These are phyloP conservation scores for Tephrocybe sp. DNA, from an alignment of 768 basidiomycete species.

Conservation along the genomic window DNA sequence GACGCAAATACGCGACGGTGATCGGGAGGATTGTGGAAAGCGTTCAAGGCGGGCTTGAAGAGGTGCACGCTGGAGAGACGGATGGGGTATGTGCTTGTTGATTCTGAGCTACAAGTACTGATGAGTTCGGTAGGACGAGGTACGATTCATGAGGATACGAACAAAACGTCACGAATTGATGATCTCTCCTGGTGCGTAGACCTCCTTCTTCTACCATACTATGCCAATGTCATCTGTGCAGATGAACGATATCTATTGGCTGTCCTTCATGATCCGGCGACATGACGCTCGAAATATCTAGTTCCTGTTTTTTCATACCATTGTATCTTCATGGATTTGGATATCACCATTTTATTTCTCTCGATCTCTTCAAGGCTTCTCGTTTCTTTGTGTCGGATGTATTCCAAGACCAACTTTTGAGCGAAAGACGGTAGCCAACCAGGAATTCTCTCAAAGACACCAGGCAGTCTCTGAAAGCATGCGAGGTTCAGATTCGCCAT, in stretches of 20 bases:
- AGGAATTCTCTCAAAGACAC: too few species aligned
- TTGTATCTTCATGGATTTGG: slow-evolving; percentile 12
- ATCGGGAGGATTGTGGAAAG: slow-evolving; percentile 76
- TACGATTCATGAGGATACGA: slow-evolving; percentile 87
- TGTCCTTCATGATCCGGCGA: slow-evolving; percentile 76
- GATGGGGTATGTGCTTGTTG: slow-evolving; percentile 22
- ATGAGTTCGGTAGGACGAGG: slow-evolving; percentile 61
- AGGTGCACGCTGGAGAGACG: slow-evolving; percentile 51
- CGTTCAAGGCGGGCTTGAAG: slow-evolving; percentile 78
- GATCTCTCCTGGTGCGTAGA: slow-evolving; percentile 82
- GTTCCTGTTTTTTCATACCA: not conserved
- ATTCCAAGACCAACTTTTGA: too few species aligned
- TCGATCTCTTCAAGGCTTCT: too few species aligned
- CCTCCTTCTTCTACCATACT: not conserved
- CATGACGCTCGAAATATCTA: slow-evolving; percentile 21
- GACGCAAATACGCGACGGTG: slow-evolving; percentile 70
- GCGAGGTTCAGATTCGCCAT: too few species aligned
- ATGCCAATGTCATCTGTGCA: slow-evolving; percentile 24
- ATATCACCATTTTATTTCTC: not conserved
- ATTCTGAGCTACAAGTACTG: not conserved
- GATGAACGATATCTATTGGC: slow-evolving; percentile 82
- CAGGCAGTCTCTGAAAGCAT: too few species aligned
- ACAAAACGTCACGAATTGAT: slow-evolving; percentile 91
- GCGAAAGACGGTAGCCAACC: too few species aligned
- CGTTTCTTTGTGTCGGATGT: too few species aligned